Conservation (phyloP, 2,329 filamentous ascomycete genomes). For the Phyllosticta capitalensis region DNA sequence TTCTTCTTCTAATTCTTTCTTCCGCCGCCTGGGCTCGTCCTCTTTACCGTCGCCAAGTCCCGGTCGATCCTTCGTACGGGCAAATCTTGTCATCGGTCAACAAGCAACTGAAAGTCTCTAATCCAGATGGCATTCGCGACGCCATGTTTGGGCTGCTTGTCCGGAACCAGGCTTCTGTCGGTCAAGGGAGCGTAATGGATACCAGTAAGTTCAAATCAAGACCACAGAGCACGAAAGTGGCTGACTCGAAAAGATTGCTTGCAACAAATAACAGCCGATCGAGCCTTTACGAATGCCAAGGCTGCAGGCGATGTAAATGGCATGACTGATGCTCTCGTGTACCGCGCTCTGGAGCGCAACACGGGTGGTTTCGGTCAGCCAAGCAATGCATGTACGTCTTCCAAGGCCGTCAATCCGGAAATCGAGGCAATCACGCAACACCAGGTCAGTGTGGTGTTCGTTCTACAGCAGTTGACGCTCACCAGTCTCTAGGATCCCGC, state of each 20-base stretch:
- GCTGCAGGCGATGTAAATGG: constrained; percentile 42
- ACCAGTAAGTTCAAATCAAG: constrained; percentile 20
- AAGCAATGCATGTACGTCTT: constrained; percentile 48
- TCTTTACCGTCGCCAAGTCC: not conserved
- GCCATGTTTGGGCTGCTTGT: constrained; percentile 46
- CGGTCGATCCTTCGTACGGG: constrained; percentile 43
- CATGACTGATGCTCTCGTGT: constrained; percentile 47
- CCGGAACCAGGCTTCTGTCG: constrained; percentile 38
- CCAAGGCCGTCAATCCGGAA: constrained; percentile 52
- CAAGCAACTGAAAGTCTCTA: constrained; percentile 34
- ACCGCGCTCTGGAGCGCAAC: constrained; percentile 50
- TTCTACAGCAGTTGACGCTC: not conserved
- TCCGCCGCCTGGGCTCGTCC: not conserved
- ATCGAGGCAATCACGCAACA: constrained; percentile 55
- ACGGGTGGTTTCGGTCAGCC: constrained; percentile 47
- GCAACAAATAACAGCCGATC: constrained; percentile 49
- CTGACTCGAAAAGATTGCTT: constrained; percentile 40
- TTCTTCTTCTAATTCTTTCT: not conserved
- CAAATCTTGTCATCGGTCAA: constrained; percentile 39
- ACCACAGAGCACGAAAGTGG: not conserved
- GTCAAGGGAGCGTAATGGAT: constrained; percentile 41
- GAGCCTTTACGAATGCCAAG: constrained; percentile 53
- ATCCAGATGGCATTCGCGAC: constrained; percentile 41
- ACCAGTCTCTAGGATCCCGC: constrained; percentile 46
- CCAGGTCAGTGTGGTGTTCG: constrained; percentile 28